These are phyloP conservation scores for Ogataea methanolica DNA, from an alignment of 805 yeast genomes.

Conservation along the genomic window DNA sequence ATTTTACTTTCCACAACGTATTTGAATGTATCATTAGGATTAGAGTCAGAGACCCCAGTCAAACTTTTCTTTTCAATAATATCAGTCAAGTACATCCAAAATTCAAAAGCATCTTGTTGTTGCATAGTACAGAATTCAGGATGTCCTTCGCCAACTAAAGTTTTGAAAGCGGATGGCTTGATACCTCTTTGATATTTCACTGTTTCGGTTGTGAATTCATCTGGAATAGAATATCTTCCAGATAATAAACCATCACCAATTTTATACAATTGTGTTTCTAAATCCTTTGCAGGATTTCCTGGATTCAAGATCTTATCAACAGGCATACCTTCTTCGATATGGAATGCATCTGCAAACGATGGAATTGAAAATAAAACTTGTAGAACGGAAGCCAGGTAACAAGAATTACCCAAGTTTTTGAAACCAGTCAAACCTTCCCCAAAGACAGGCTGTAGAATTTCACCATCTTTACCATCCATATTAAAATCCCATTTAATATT, in stretches of 20 bases:
- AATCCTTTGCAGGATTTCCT: constrained; percentile 56
- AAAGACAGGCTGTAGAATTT: constrained; percentile 54
- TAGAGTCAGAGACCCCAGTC: constrained; percentile 25
- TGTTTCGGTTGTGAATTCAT: constrained; percentile 35
- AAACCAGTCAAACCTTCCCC: constrained; percentile 83
- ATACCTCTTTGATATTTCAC: constrained; percentile 68
- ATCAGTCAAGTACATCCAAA: constrained; percentile 63
- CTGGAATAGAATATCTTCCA: constrained; percentile 68
- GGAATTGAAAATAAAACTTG: constrained; percentile 60
- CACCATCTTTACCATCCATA: constrained; percentile 69
- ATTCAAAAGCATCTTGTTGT: constrained; percentile 96
- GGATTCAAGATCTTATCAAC: constrained; percentile 28
- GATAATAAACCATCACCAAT: constrained; percentile 73
- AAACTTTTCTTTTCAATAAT: constrained; percentile 49
- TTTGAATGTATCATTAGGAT: constrained; percentile 54
- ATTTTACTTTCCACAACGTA: constrained; percentile 64
- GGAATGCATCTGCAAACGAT: constrained; percentile 36
- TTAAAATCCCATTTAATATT: constrained; percentile 91
- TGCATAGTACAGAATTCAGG: constrained; percentile 78
- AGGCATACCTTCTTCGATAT: constrained; percentile 30
- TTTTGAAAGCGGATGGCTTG: constrained; percentile 71
- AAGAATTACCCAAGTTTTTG: constrained; percentile 87
- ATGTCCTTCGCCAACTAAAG: constrained; percentile 71
- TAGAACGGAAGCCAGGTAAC: constrained; percentile 78
- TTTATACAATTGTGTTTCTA: constrained; percentile 74